Base-by-base conservation (phyloP, 148 eudicot species). In the Polygonum aviculare region DNA sequence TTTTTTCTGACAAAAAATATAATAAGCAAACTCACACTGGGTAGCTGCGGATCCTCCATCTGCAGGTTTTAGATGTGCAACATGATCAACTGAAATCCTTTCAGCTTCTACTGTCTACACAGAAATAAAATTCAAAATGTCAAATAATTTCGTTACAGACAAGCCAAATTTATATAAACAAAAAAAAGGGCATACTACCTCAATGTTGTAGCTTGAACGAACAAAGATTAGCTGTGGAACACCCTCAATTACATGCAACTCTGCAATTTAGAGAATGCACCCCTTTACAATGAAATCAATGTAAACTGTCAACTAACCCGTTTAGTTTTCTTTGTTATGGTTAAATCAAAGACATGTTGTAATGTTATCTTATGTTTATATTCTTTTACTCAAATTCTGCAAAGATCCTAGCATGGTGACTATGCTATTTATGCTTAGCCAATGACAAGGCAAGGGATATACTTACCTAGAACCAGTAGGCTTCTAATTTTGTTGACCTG, bases 11-110 rank as follows among this genome's bases (percentile, higher is more conserved):
- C 35, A 69, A 12, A 51, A 75, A 76, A 73, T 6, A 69, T 22
- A 57, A 31, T 35, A 74, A 75, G 69, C 74, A 49, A 45, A 59
- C 91, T 86, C 81, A 94, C 98, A 82, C 79, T 94, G 98, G 55
- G 97, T 94, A 65, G 93, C 98, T 79, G 98, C 98, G 67, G 97
- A 94, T 76, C 98, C 97, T 77, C 98, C 98, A 78, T 94, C 98
- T 80, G 98, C 87, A 77, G 97, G 98, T 85, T 94, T 94, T 51
- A 94, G 96, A 79, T 90, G 98, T 41, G 98, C 98, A 77, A 94
- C 97, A 86, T 94, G 98, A 79, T 94, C 97, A 72, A 94, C 97
- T 38, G 98, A 94, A 74, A 94, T 94, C 77, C 98, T 80, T 80
- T 94, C 98, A 21, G 98, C 98, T 82, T 94, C 98, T 55, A 94